Evolutionary conservation across 2,329 filamentous ascomycete species (phyloP), one percentile per base, ranked within the genome.

Genomic region (Dactylellina parvicollis): DNA sequence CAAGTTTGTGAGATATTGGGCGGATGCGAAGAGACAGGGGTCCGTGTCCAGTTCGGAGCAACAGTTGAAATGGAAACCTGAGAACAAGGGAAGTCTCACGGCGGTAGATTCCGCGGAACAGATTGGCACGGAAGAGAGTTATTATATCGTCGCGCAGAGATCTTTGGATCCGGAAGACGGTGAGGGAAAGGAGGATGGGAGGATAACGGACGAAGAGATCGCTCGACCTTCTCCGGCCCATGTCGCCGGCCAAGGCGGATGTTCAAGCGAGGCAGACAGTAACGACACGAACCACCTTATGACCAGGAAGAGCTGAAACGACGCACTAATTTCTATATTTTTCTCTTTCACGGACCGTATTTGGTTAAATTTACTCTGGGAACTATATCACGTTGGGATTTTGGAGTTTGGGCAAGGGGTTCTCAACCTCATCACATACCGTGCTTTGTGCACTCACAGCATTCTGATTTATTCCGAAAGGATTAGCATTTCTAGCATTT

Each of bases 71-170:
- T 56, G 47, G 49, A 20, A 14, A 3, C 7, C 30, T 32, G 28
- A 65, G 47, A 24, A 24, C 18, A 12, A 49, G 9, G 26, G 16
- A 28, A 30, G 14, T 18, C 54, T 40, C 20, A 47, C 28, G 30
- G 44, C 49, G n/a, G 28, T 26, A 9, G 30, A 16, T 5, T 14
- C 10, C 32, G 9, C 20, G 20, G 28, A n/a, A n/a, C n/a, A n/a
- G n/a, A n/a, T n/a, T n/a, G n/a, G n/a, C n/a, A n/a, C 38, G 50
- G 61, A 56, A 56, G 56, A 40, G 30, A 38, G 44, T 5, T 22
- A 44, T 26, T 56, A 56, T 30, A 22, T 56, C 26, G 24, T 56
- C 10, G 50, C 47, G 20, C 34, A 65, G 9, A 20, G 20, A 12
- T n/a, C 30, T 2, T 18, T 54, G 8, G 49, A 56, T 14, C n/a